phyloP scores from a whole-genome alignment of 306 rosid species.

The Albizia julibrissin region DNA sequence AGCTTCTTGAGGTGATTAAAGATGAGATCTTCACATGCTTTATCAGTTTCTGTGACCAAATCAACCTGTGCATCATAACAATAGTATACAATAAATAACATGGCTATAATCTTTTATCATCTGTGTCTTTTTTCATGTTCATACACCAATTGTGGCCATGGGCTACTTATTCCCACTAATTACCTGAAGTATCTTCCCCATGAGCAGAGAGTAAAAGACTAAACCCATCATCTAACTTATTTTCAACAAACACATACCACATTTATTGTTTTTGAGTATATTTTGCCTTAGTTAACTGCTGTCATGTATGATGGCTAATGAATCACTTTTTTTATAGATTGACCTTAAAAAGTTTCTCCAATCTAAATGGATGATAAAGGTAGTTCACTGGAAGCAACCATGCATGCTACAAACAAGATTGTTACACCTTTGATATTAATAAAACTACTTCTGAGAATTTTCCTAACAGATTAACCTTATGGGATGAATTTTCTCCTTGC shows the following conservation, averaged over 20 bases:
- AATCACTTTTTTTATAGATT: neutral
- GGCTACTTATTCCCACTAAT: constrained; percentile 4
- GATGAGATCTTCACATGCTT: constrained; percentile 86
- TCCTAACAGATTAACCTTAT: neutral
- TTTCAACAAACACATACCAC: neutral
- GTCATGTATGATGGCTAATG: neutral
- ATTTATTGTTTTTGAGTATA: neutral
- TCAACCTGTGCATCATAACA: constrained; percentile 63
- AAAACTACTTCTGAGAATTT: neutral
- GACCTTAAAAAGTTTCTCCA: neutral
- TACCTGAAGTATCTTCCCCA: neutral
- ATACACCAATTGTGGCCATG: neutral
- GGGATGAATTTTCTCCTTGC: neutral
- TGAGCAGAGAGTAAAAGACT: neutral
- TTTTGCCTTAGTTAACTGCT: neutral
- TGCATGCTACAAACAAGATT: neutral
- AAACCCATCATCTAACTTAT: neutral
- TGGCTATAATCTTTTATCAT: neutral
- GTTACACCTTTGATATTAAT: neutral
- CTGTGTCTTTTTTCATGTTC: neutral
- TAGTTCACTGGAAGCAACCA: neutral
- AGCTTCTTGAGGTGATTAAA: constrained; percentile 73
- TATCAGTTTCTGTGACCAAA: constrained; percentile 94
- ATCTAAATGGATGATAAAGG: neutral
- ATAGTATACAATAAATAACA: constrained; percentile 2